A percentile compares a stretch with the other conserved stretches of the same genome.
Conservation (phyloP, 2,329 filamentous ascomycete genomes). For the Botrytis pseudocinerea region DNA sequence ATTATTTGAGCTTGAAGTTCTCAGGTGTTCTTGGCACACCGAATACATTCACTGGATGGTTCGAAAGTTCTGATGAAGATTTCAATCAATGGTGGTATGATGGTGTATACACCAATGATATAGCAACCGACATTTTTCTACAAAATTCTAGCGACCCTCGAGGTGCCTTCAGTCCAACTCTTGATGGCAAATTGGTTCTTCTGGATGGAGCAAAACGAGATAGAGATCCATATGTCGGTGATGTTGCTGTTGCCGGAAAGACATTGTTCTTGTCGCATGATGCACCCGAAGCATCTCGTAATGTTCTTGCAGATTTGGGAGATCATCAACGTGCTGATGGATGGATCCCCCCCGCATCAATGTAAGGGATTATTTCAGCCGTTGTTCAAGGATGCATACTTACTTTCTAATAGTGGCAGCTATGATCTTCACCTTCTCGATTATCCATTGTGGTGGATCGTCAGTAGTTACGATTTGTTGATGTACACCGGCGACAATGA, state of each 20-base stretch:
- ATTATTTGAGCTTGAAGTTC: constrained; percentile 46
- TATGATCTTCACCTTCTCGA: constrained; percentile 53
- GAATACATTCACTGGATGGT: constrained; percentile 52
- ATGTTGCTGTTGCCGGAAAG: constrained; percentile 51
- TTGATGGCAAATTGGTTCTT: constrained; percentile 50
- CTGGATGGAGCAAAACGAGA: constrained; percentile 55
- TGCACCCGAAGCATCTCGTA: constrained; percentile 44
- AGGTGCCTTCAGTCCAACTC: constrained; percentile 45
- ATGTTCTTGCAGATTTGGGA: constrained; percentile 52
- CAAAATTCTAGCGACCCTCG: constrained; percentile 52
- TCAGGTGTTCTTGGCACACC: constrained; percentile 50
- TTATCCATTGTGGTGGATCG: constrained; percentile 56
- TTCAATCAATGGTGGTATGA: constrained; percentile 56
- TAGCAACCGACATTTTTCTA: constrained; percentile 49
- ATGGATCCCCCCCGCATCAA: constrained; percentile 56
- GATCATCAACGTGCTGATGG: constrained; percentile 52
- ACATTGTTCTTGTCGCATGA: constrained; percentile 52
- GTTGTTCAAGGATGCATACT: background rate
- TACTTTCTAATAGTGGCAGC: constrained; percentile 40
- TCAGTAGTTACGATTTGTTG: constrained; percentile 50
- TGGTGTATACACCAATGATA: constrained; percentile 53
- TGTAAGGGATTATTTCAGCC: constrained; percentile 41
- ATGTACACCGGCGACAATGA: constrained; percentile 51
- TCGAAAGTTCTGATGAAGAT: constrained; percentile 52
- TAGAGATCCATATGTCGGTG: constrained; percentile 54